A percentile compares a stretch with the other conserved stretches of the same genome.
Conservation (phyloP, 495 filamentous ascomycete genomes). For the Oleoguttula mirabilis region DNA sequence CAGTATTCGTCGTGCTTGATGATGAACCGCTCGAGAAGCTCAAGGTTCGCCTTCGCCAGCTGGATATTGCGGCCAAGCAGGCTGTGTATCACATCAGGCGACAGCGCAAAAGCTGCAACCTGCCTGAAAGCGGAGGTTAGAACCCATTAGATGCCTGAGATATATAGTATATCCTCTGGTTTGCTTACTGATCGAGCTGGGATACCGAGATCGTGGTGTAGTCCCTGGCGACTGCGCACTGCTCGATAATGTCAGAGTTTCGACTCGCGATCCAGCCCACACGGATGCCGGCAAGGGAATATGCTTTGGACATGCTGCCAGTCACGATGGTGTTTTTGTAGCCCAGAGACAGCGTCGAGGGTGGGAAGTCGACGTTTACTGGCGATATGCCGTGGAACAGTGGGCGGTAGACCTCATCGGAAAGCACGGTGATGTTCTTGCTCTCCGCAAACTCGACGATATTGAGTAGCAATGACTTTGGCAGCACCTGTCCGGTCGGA, state of each 20-base stretch:
- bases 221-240: constrained; percentile 54
- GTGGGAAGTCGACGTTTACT: constrained; percentile 45
- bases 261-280: constrained; percentile 74
- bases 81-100: constrained; percentile 47
- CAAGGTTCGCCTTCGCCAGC: constrained; percentile 60
- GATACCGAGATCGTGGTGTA: constrained; percentile 82
- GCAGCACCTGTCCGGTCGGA: constrained; percentile 65
- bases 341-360: constrained; percentile 56
- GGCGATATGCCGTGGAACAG: constrained; percentile 68
- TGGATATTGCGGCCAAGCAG: constrained; percentile 58
- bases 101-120: constrained; percentile 64
- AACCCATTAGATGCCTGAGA: too few species aligned
- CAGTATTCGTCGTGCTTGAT: constrained; percentile 49
- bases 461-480: constrained; percentile 43
- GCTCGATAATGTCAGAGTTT: constrained; percentile 48
- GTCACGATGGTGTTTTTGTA: constrained; percentile 62
- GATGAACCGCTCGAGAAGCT: constrained; percentile 56
- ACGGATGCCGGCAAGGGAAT: constrained; percentile 70
- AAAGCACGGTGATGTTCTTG: constrained; percentile 53
- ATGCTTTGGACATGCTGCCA: constrained; percentile 78
- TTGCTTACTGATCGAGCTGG: constrained; percentile 72
- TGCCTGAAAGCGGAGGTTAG: too few species aligned
- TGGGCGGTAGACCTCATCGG: constrained; percentile 81
- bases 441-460: constrained; percentile 53
- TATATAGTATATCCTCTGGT: too few species aligned